phyloP scores from a whole-genome alignment of 208 protist genomes.

The Polymyxa betae region DNA sequence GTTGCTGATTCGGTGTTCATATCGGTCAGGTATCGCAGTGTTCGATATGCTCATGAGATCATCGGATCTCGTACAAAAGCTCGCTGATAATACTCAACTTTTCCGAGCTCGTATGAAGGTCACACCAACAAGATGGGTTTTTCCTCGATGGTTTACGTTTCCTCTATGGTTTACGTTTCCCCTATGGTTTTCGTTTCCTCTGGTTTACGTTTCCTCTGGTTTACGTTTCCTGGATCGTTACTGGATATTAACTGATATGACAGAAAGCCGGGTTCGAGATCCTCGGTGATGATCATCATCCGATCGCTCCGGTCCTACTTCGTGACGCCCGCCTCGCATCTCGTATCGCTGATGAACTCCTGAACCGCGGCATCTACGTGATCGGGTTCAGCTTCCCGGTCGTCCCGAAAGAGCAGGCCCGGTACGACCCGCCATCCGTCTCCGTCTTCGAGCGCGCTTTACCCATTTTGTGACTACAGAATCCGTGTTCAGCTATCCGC shows the following conservation, averaged over 20 bases:
- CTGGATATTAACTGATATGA: background rate
- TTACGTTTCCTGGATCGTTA: too few species aligned
- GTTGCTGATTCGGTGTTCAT: background rate
- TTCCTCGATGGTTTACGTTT: too few species aligned
- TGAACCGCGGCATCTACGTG: constrained; percentile 83
- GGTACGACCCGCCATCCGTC: background rate
- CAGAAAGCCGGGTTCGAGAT: constrained; percentile 67
- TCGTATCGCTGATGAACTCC: constrained; percentile 81
- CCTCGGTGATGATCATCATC: constrained; percentile 75
- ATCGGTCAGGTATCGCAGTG: background rate
- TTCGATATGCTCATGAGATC: constrained; percentile 12
- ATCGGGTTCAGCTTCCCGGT: constrained; percentile 84
- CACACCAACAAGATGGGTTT: too few species aligned
- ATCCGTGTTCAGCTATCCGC: constrained; percentile 85
- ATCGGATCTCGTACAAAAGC: constrained; percentile 52
- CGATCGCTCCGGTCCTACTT: constrained; percentile 81
- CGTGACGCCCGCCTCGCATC: constrained; percentile 79
- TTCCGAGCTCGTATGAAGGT: constrained; percentile 58
- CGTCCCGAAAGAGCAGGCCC: constrained; percentile 74
- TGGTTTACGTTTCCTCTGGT: too few species aligned
- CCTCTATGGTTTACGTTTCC: too few species aligned
- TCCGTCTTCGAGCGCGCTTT: background rate
- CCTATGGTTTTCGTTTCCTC: too few species aligned
- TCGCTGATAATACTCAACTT: constrained; percentile 61
- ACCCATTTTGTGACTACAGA: constrained; percentile 66